These are phyloP conservation scores for Dictyostelium intermedium DNA, from an alignment of 78 protist genomes.

Conservation along the genomic window DNA sequence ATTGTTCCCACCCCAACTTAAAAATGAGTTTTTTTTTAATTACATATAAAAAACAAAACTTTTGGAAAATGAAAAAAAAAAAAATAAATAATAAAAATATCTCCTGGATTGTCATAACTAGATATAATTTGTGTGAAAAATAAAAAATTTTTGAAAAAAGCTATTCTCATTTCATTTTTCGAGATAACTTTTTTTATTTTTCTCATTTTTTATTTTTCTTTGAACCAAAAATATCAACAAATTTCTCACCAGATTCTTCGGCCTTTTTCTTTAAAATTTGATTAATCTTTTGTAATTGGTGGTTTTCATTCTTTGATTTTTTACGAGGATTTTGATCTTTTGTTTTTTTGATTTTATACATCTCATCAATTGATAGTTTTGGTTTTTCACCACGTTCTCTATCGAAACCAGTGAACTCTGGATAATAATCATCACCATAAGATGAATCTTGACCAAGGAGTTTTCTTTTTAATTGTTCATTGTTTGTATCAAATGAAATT, in stretches of 20 bases:
- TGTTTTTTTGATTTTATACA: constrained; percentile 8
- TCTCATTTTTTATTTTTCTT: constrained; percentile 13
- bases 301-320: background rate
- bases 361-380: background rate
- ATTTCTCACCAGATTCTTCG: constrained; percentile 12
- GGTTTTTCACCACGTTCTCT: constrained; percentile 63
- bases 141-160: too few species aligned
- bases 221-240: background rate
- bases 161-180: too few species aligned
- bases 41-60: too few species aligned
- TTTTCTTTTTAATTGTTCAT: constrained; percentile 25
- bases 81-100: too few species aligned
- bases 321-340: background rate
- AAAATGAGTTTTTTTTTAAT: too few species aligned
- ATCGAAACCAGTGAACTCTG: background rate
- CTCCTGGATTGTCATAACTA: too few species aligned
- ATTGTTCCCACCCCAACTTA: too few species aligned
- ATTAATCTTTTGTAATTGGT: constrained; percentile 20
- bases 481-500: background rate
- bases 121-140: too few species aligned
- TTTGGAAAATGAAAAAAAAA: too few species aligned
- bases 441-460: background rate
- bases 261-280: constrained; percentile 17
- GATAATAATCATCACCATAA: constrained; percentile 6
- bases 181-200: too few species aligned